Conservation (phyloP, 2,329 filamentous ascomycete species). For the Reticulascus tulasneorum region DNA sequence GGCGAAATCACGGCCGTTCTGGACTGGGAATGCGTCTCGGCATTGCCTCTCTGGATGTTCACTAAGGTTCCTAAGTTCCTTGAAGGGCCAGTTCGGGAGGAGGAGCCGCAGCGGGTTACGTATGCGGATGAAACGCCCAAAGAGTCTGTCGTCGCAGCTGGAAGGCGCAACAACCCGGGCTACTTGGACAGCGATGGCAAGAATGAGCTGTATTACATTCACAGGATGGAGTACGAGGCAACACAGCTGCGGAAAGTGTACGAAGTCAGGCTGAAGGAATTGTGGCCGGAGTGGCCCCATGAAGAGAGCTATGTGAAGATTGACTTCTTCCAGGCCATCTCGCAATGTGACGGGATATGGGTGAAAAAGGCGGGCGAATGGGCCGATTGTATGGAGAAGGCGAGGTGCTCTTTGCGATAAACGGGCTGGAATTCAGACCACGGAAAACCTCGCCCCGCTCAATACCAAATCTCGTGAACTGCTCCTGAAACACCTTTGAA, state of each 20-base stretch:
- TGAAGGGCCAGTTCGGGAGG: conserved; percentile 18
- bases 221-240: conserved; percentile 35
- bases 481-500: too few relatives aligned
- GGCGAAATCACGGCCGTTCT: conserved; percentile 31
- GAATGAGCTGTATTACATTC: conserved; percentile 33
- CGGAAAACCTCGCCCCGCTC: too few relatives aligned
- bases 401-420: too few relatives aligned
- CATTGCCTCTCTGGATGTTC: conserved; percentile 33
- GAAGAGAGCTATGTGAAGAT: conserved; percentile 21
- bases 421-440: too few relatives aligned
- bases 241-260: conserved; percentile 32
- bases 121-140: conserved; percentile 24
- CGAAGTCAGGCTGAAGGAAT: conserved; percentile 22
- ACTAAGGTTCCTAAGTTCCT: conserved; percentile 31
- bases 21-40: conserved; percentile 40
- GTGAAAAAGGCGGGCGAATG: too few relatives aligned
- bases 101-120: conserved; percentile 24
- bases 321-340: conserved; percentile 26
- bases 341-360: too few relatives aligned
- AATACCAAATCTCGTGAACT: too few relatives aligned
- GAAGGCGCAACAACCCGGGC: conserved; percentile 10
- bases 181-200: conserved; percentile 34
- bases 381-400: too few relatives aligned
- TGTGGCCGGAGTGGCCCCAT: conserved; percentile 27
- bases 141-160: conserved; percentile 1